Base-by-base conservation (phyloP, 148 eudicot species). In the Amaranthus palmeri region DNA sequence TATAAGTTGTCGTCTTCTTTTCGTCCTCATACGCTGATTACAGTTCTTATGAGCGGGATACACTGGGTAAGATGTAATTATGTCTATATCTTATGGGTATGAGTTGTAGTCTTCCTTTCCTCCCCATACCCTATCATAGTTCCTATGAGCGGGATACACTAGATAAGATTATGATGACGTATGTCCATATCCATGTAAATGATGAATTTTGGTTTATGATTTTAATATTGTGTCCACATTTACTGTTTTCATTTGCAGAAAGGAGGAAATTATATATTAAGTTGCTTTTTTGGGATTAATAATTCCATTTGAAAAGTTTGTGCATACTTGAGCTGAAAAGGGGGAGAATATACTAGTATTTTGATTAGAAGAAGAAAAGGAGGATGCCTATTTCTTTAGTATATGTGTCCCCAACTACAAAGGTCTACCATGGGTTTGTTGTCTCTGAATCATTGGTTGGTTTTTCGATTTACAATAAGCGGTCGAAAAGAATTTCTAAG, bases 381-480 rank as follows among this genome's bases (percentile, higher is more conserved):
- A 75, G 15, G 71, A 95, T 95, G 98, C 82, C 97, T 84, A 88
- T 84, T 80, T 87, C 90, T 85, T 74, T 86, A 66, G 49, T 87
- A 56, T 81, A 93, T 52, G 90, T 86, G 68, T 77, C 90, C 17
- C 97, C 96, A 52, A 86, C 70, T 45, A 85, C 86, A 53, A 96
- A 95, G 79, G 74, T 83, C 47, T 83, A 82, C 65, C 84, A 69
- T 70, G 79, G 89, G 43, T 78, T 74, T 17, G 84, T 86, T 17
- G 73, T 81, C 75, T 63, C 81, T n/a, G 92, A 91, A 12, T 79
- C 90, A 4, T 18, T 61, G 47, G 72, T 72, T 4, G 68, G 74
- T 75, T 74, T 79, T 53, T 61, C 76, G 71, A 45, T 71, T 69
- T 78, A 47, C 47, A 68, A 71, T 73, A 76, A 76, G 49, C 88